Evolutionary conservation across 495 filamentous ascomycete species (phyloP).

Genomic region (Aspergillus diversus): DNA sequence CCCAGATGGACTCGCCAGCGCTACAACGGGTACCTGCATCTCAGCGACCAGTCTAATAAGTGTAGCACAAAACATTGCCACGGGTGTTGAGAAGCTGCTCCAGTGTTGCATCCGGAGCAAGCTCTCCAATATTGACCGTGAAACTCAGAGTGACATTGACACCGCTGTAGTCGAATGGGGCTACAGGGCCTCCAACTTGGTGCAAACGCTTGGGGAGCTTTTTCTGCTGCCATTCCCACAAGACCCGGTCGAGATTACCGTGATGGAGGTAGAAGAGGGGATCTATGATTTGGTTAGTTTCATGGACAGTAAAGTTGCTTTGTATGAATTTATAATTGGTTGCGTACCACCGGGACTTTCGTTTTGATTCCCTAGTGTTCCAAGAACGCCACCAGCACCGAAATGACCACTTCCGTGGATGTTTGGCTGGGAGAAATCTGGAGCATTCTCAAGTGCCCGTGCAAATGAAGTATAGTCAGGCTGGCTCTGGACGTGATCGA

Average conservation of each 20-base stretch:
- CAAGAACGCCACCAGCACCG: slow-evolving; percentile 26
- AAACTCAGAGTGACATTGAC: slow-evolving; percentile 28
- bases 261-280: slow-evolving; percentile 61
- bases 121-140: slow-evolving; percentile 24
- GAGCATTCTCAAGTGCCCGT: slow-evolving; percentile 28
- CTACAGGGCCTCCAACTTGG: slow-evolving; percentile 27
- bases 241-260: slow-evolving; percentile 53
- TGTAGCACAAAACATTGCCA: slow-evolving; percentile 23
- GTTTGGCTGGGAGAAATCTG: slow-evolving; percentile 23
- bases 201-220: slow-evolving; percentile 29
- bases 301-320: too few relatives aligned
- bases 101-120: slow-evolving; percentile 23
- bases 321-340: too few relatives aligned
- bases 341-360: slow-evolving; percentile 24
- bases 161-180: slow-evolving; percentile 25
- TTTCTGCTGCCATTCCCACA: slow-evolving; percentile 60
- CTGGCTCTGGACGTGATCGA: slow-evolving; percentile 28
- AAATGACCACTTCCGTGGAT: slow-evolving; percentile 28
- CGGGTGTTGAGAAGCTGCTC: slow-evolving; percentile 20
- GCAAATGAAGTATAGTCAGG: slow-evolving; percentile 29
- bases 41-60: slow-evolving; percentile 15
- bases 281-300: slow-evolving; percentile 30
- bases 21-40: neutral
- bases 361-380: slow-evolving; percentile 24
- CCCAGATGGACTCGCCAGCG: too few relatives aligned